phyloP scores from a whole-genome alignment of 225 moss, liverwort and hornwort genomes.

The Marchantia polymorpha region DNA sequence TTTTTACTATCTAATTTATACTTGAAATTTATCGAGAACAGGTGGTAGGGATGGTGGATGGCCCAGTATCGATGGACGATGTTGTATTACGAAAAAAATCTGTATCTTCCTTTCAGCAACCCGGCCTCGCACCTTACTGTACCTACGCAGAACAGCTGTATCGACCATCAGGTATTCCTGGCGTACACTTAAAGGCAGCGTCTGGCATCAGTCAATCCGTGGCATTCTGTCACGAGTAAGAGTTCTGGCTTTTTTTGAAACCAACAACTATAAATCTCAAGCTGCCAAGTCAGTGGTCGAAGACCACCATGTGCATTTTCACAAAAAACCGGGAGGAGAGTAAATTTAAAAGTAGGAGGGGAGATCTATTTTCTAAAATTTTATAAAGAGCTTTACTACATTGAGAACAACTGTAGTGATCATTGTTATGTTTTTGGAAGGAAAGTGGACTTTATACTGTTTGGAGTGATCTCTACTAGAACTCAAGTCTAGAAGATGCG shows the following conservation, averaged over 20 bases:
- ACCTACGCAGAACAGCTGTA: background rate
- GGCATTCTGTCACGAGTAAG: background rate
- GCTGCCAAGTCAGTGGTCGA: background rate
- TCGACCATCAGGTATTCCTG: conserved; percentile 2
- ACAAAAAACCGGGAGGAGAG: too few relatives aligned
- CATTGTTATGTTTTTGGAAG: too few relatives aligned
- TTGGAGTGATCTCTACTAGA: too few relatives aligned
- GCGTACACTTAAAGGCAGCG: background rate
- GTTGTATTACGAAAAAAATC: background rate
- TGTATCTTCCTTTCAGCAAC: background rate
- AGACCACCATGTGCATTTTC: too few relatives aligned
- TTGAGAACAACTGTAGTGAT: too few relatives aligned
- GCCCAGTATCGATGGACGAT: background rate
- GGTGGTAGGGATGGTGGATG: background rate
- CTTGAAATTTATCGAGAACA: background rate
- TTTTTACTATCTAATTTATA: background rate
- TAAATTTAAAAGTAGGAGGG: too few relatives aligned
- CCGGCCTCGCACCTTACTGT: background rate
- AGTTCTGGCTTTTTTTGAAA: background rate
- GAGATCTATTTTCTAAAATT: too few relatives aligned
- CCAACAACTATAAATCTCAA: background rate
- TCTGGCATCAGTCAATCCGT: background rate
- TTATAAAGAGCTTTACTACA: too few relatives aligned
- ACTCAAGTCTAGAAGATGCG: too few relatives aligned
- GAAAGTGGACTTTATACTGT: too few relatives aligned